Conservation (phyloP, 352 stramenopile species). For the Globisporangium polare region DNA sequence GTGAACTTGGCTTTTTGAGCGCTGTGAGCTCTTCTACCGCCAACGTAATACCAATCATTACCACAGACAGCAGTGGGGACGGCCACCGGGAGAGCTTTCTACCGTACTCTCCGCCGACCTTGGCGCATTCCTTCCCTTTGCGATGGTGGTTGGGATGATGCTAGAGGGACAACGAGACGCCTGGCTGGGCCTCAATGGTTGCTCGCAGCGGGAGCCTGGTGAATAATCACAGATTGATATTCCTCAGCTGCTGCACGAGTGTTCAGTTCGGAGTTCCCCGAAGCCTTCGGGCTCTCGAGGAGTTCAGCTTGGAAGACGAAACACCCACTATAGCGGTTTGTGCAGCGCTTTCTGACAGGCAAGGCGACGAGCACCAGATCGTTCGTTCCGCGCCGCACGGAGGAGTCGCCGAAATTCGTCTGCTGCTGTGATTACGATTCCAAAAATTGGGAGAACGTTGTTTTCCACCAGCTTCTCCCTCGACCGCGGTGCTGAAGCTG, state of each 20-base stretch:
- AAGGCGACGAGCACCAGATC: too few relatives aligned
- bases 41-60: too few relatives aligned
- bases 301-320: neutral
- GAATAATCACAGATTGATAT: neutral
- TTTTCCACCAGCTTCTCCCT: neutral
- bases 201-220: neutral
- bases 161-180: too few relatives aligned
- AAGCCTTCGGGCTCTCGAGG: neutral
- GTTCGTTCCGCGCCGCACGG: neutral
- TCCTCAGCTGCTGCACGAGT: neutral
- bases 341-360: neutral
- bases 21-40: too few relatives aligned
- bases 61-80: too few relatives aligned
- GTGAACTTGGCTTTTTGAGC: too few relatives aligned
- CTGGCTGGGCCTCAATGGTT: neutral
- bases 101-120: too few relatives aligned
- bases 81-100: too few relatives aligned
- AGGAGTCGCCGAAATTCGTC: neutral
- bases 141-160: too few relatives aligned
- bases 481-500: too few relatives aligned
- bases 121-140: too few relatives aligned
- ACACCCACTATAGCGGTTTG: neutral
- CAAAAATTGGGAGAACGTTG: slow-evolving; percentile 10
- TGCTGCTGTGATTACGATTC: neutral
- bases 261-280: neutral